Conservation (phyloP, 163 green algal species). For the Coccomyxa subellipsoidea region DNA sequence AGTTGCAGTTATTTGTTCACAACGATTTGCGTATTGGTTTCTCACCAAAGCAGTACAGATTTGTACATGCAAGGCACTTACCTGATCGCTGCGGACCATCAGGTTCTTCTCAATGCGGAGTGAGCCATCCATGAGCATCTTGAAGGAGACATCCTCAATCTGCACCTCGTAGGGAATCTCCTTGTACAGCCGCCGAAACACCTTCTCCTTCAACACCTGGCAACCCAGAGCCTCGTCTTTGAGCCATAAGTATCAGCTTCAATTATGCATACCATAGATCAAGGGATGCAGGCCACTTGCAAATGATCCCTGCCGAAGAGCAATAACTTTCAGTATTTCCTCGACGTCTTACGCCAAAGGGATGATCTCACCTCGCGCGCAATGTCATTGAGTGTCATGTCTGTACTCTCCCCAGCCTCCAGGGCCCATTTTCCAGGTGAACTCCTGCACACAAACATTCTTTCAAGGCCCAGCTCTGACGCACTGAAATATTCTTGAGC, state of each 20-base stretch:
- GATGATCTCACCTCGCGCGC: slow-evolving; percentile 33
- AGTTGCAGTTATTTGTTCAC: too few species aligned
- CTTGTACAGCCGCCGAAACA: slow-evolving; percentile 49
- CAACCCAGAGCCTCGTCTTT: too few species aligned
- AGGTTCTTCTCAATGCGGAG: slow-evolving; percentile 17
- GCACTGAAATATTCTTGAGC: too few species aligned
- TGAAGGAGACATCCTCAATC: background rate
- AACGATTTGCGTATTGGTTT: too few species aligned
- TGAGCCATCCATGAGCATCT: slow-evolving; percentile 17
- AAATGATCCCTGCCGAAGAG: background rate
- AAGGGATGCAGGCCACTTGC: background rate
- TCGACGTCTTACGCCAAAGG: background rate
- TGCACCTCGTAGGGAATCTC: slow-evolving; percentile 45
- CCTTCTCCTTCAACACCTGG: slow-evolving; percentile 51
- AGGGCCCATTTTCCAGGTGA: slow-evolving; percentile 41
- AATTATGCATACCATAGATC: too few species aligned
- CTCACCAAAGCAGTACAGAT: too few species aligned
- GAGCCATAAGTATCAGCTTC: too few species aligned
- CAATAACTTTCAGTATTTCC: background rate
- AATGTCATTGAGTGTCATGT: slow-evolving; percentile 25
- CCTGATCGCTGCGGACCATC: background rate
- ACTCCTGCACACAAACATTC: slow-evolving; percentile 18
- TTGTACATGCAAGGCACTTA: too few species aligned
- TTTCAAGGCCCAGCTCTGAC: too few species aligned
- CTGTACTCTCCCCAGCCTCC: slow-evolving; percentile 26